These are phyloP conservation scores for Immersiella caudata DNA, from an alignment of 495 filamentous ascomycete genomes.

Conservation along the genomic window DNA sequence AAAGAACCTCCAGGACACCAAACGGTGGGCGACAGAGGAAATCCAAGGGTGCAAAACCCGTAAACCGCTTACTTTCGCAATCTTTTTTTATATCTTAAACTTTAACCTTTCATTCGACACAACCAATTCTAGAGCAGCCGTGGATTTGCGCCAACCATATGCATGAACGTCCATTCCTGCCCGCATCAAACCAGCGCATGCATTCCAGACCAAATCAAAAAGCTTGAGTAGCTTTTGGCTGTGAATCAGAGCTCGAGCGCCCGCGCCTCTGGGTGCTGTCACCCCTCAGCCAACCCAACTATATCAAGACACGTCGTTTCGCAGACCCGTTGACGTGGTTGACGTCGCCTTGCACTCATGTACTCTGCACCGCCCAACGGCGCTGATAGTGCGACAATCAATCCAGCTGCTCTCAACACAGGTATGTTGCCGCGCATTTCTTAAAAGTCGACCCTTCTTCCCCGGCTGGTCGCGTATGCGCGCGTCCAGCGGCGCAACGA, in stretches of 20 bases:
- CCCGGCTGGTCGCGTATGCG: slow-evolving; percentile 8
- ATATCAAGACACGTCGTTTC: slow-evolving; percentile 62
- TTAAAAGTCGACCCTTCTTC: slow-evolving; percentile 18
- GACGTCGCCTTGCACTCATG: slow-evolving; percentile 50
- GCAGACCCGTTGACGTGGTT: slow-evolving; percentile 48
- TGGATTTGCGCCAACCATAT: slow-evolving; percentile 45
- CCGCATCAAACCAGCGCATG: slow-evolving; percentile 45
- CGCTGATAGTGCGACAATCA: slow-evolving; percentile 60
- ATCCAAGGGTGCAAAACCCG: slow-evolving; percentile 17
- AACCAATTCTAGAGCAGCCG: slow-evolving; percentile 22
- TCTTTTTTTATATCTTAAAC: slow-evolving; percentile 28
- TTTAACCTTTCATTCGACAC: slow-evolving; percentile 34
- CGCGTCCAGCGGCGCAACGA: slow-evolving; percentile 1
- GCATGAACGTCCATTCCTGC: slow-evolving; percentile 36
- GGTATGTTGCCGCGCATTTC: slow-evolving; percentile 43
- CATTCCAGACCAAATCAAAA: slow-evolving; percentile 43
- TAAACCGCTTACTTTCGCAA: slow-evolving; percentile 25
- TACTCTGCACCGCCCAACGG: slow-evolving; percentile 59
- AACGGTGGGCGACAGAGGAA: neutral
- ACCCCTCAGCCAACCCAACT: slow-evolving; percentile 52
- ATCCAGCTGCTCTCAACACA: slow-evolving; percentile 58
- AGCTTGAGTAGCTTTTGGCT: slow-evolving; percentile 32
- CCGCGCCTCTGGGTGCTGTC: slow-evolving; percentile 19
- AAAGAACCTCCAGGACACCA: slow-evolving; percentile 5
- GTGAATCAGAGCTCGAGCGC: slow-evolving; percentile 24